Conservation (phyloP, 805 yeast species). For the Metschnikowia henanensis region DNA sequence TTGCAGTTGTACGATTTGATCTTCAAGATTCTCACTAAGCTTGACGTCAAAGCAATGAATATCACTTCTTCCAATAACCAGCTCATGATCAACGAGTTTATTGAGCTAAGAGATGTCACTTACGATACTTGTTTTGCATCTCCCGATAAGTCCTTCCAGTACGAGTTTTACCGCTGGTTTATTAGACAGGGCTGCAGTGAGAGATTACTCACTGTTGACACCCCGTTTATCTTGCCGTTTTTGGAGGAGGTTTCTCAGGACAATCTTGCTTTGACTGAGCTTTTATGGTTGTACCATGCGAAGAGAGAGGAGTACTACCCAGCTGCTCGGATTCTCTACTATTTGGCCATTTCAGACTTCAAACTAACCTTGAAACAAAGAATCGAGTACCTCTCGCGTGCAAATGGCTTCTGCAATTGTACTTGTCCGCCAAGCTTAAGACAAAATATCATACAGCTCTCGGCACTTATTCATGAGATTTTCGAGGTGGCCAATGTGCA, state of each 20-base stretch:
- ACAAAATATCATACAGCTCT: constrained; percentile 71
- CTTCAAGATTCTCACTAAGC: constrained; percentile 69
- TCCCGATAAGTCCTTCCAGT: constrained; percentile 85
- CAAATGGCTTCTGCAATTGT: constrained; percentile 90
- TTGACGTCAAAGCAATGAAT: constrained; percentile 63
- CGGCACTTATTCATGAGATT: constrained; percentile 70
- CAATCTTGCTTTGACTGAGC: constrained; percentile 72
- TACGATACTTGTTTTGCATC: constrained; percentile 73
- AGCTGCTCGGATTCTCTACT: constrained; percentile 78
- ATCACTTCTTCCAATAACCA: constrained; percentile 36
- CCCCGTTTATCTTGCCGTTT: constrained; percentile 77
- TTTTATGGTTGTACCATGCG: constrained; percentile 88
- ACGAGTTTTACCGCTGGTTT: constrained; percentile 91
- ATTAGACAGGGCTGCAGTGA: constrained; percentile 75
- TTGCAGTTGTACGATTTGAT: constrained; percentile 63
- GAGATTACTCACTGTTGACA: constrained; percentile 73
- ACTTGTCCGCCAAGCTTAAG: constrained; percentile 73
- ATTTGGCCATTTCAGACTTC: constrained; percentile 73
- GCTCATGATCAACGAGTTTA: constrained; percentile 48
- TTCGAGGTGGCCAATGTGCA: constrained; percentile 88
- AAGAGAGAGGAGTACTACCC: constrained; percentile 73
- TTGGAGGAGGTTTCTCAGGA: constrained; percentile 64
- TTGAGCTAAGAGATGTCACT: constrained; percentile 65
- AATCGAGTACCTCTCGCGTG: constrained; percentile 86
- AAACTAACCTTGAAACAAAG: constrained; percentile 67